Evolutionary conservation across 257 asterid genomes (phyloP).

Genomic region (Lithospermum erythrorhizon): DNA sequence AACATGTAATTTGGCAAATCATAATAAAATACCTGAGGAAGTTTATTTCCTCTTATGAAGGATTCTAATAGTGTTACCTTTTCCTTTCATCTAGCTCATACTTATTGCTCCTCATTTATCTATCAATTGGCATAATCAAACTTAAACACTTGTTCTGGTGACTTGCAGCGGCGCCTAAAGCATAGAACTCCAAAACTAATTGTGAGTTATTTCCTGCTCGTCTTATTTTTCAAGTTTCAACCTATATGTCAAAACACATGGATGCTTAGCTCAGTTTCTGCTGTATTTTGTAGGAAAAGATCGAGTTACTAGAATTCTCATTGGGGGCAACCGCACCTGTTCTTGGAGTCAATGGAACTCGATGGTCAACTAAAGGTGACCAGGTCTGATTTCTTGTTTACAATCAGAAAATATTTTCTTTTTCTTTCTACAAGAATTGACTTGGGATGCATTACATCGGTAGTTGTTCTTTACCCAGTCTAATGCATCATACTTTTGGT

Average conservation of each 20-base stretch:
- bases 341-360: conserved; percentile 71
- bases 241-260: conserved; percentile 8
- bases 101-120: not conserved
- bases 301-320: conserved; percentile 76
- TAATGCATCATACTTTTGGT: not conserved
- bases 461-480: not conserved
- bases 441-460: not conserved
- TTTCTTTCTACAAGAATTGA: not conserved
- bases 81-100: too few relatives aligned
- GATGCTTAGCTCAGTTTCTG: conserved; percentile 2
- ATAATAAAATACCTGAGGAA: too few relatives aligned
- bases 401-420: not conserved
- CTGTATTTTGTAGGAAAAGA: conserved; percentile 58
- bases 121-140: not conserved
- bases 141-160: not conserved
- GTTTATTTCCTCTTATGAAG: not conserved
- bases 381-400: conserved; percentile 54
- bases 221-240: conserved; percentile 10
- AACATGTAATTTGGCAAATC: not conserved
- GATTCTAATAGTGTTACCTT: too few relatives aligned
- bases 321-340: conserved; percentile 86
- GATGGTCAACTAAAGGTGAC: conserved; percentile 77
- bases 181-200: conserved; percentile 71
- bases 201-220: conserved; percentile 39
- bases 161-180: conserved; percentile 80